phyloP scores from a whole-genome alignment of 345 rosid genomes.

The Rhizophora mangle region DNA sequence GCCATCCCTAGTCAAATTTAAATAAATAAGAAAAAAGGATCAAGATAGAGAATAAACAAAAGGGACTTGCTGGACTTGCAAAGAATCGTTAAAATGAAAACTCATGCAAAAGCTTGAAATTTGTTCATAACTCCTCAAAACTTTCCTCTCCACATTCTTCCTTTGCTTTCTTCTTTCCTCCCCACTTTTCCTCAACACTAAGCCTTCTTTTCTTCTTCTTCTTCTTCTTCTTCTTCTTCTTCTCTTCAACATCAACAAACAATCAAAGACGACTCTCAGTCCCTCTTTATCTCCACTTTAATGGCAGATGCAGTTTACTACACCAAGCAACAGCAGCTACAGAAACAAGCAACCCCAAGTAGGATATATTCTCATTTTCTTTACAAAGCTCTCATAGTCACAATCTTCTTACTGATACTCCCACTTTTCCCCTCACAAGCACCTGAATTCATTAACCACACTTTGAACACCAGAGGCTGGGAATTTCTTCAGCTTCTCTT shows the following conservation, averaged over 20 bases:
- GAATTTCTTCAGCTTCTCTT: conserved; percentile 90
- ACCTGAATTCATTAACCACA: conserved; percentile 79
- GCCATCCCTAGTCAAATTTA: not conserved
- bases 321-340: conserved; percentile 30
- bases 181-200: conserved; percentile 34
- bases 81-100: conserved; percentile 12
- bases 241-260: conserved; percentile 23
- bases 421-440: conserved; percentile 78
- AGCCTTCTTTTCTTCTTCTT: conserved; percentile 38
- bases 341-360: conserved; percentile 40
- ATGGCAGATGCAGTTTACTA: conserved; percentile 59
- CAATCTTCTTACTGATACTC: conserved; percentile 29
- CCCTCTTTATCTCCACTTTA: conserved; percentile 24
- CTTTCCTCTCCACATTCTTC: conserved; percentile 17
- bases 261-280: conserved; percentile 3
- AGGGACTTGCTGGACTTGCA: conserved; percentile 7
- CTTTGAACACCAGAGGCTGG: conserved; percentile 57
- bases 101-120: conserved; percentile 23
- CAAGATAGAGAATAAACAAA: conserved; percentile 4
- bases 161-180: not conserved
- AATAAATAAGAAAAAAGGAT: not conserved
- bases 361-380: conserved; percentile 57
- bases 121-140: conserved; percentile 22
- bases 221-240: conserved; percentile 20
- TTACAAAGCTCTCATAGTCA: conserved; percentile 55